Base-by-base conservation (phyloP, 805 yeast species). In the Ogataea trehalophila region DNA sequence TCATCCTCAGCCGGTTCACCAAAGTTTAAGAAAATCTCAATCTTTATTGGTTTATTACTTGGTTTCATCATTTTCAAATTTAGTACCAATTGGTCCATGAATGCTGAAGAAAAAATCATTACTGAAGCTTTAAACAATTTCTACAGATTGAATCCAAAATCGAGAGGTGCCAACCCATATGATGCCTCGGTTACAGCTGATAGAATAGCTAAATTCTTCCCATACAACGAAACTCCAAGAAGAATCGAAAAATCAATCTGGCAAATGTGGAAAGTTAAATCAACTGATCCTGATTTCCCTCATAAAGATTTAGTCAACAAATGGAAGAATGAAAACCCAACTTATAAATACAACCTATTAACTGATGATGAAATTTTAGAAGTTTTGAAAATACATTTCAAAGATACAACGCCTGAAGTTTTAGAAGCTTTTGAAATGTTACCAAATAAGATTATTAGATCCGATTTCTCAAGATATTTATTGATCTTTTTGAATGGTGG, bases 381-480 rank as follows among this genome's bases (percentile, higher is more conserved):
- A 6, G 46, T 54, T 33, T 46, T 65, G 39, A 53, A 51, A 35
- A 51, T 54, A 20, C 65, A 63, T 46, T 64, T 65, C 43, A 52
- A 51, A 43, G 65, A 63, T 42, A 63, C 67, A 2, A 67, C 64
- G 17, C 85, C 85, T 1, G 81, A 78, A 53, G 67, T 80, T 41
- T 57, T 77, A n/a, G 77, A 74, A 47, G 75, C 83, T 2, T 80
- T 68, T 59, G 77, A 75, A 54, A 57, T 63, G 46, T 65, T 80
- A 55, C 85, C 86, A 8, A 80, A 78, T 60, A 74, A 71, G 39
- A 72, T 76, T 40, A 66, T 76, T 49, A 65, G 66, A 51, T 74
- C 76, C 64, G 85, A 80, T 60, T 80, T 80, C 52, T 73, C 81
- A 59, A 66, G 85, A 51, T 80, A 80, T 53, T 65, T 79, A 48